These are phyloP conservation scores for Botryotinia convoluta DNA, from an alignment of 2,329 filamentous ascomycete genomes.

Conservation along the genomic window DNA sequence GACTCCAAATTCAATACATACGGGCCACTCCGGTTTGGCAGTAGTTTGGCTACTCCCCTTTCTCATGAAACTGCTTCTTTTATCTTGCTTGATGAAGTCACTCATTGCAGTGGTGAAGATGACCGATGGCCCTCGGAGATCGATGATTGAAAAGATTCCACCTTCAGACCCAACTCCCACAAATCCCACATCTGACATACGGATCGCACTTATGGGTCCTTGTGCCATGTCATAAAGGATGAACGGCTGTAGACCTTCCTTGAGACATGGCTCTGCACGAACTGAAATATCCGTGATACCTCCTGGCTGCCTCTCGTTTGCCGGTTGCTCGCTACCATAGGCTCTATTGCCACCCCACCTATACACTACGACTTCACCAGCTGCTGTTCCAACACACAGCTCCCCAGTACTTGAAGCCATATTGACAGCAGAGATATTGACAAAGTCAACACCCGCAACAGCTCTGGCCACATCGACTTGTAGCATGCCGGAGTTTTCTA, in stretches of 20 bases:
- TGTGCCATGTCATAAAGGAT: constrained; percentile 80
- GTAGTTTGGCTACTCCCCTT: constrained; percentile 50
- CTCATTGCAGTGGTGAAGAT: constrained; percentile 72
- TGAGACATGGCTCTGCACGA: constrained; percentile 68
- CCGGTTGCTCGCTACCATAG: constrained; percentile 60
- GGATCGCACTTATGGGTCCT: constrained; percentile 74
- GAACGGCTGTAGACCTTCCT: constrained; percentile 77
- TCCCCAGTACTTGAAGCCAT: constrained; percentile 81
- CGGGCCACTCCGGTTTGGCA: constrained; percentile 67
- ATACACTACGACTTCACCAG: constrained; percentile 84
- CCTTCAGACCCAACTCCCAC: constrained; percentile 82
- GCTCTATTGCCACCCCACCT: constrained; percentile 81
- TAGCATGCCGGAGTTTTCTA: constrained; percentile 78
- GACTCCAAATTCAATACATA: constrained; percentile 83
- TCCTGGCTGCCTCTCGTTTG: constrained; percentile 59
- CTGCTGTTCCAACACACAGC: constrained; percentile 74
- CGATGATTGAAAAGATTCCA: constrained; percentile 77
- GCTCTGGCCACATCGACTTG: constrained; percentile 86
- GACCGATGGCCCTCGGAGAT: constrained; percentile 80
- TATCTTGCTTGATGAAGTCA: constrained; percentile 75
- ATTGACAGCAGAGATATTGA: constrained; percentile 76
- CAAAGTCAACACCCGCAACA: constrained; percentile 71
- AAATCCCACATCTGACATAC: constrained; percentile 91
- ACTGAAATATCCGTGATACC: constrained; percentile 71
- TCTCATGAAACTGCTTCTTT: constrained; percentile 69